A percentile compares a stretch with the other conserved stretches of the same genome.
These are phyloP conservation scores for Trichoderma orchidacearum DNA, from an alignment of 495 filamentous ascomycete species.

Conservation along the genomic window DNA sequence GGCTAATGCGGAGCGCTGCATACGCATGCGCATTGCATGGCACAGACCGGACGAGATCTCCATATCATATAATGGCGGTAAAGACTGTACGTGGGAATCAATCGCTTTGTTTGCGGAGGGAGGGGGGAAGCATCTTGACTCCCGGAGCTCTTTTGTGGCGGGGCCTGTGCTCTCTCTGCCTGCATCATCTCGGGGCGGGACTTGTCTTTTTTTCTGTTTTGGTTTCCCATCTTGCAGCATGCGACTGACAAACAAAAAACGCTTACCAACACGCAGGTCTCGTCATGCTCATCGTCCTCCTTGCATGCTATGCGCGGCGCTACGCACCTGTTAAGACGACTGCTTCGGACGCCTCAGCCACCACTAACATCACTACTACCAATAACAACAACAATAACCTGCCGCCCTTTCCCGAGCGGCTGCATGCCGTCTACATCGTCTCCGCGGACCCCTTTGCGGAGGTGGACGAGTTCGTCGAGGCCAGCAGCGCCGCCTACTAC, in stretches of 20 bases:
- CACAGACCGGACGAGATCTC: constrained; percentile 62
- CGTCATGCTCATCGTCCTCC: constrained; percentile 78
- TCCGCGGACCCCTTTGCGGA: constrained; percentile 66
- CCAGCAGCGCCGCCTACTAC: constrained; percentile 50
- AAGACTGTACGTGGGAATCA: constrained; percentile 66
- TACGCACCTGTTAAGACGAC: not conserved
- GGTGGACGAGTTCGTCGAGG: constrained; percentile 71
- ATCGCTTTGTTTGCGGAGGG: no score
- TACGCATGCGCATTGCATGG: not conserved
- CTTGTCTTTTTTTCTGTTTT: no score
- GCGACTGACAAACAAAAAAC: no score
- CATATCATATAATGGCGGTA: constrained; percentile 94
- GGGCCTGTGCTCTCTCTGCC: no score
- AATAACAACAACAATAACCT: constrained; percentile 5
- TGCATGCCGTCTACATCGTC: constrained; percentile 82
- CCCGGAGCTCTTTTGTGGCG: no score
- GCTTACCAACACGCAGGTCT: no score
- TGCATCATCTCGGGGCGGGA: no score
- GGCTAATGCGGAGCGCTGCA: not conserved
- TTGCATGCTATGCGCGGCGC: constrained; percentile 44
- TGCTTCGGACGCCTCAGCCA: not conserved
- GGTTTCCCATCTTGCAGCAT: no score
- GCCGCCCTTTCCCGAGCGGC: constrained; percentile 18
- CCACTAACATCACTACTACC: constrained; percentile 2
- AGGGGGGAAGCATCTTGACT: no score